Percentiles rank a stretch among this genome's conserved stretches.
Evolutionary conservation across 1,284 basidiomycete species (phyloP).

Genomic region (Moesziomyces parantarcticus): DNA sequence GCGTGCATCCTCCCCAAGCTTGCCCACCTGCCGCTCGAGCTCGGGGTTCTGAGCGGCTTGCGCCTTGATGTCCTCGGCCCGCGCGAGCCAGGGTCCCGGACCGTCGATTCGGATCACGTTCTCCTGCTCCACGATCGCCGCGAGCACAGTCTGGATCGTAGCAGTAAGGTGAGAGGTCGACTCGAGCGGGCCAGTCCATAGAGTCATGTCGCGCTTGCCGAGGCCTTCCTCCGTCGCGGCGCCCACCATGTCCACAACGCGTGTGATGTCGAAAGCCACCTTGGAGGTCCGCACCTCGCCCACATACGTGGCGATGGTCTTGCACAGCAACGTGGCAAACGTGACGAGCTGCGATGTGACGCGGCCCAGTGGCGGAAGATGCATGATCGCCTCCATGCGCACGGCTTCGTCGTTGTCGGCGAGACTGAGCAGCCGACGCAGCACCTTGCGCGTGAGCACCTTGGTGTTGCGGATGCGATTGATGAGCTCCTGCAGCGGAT

Average conservation of each 20-base stretch:
- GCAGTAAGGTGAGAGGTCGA: slow-evolving; percentile 41
- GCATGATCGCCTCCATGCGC: slow-evolving; percentile 51
- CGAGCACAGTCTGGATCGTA: slow-evolving; percentile 52
- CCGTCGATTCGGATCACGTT: slow-evolving; percentile 61
- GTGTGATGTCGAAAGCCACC: slow-evolving; percentile 38
- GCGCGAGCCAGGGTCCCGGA: slow-evolving; percentile 79
- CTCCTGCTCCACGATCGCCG: slow-evolving; percentile 54
- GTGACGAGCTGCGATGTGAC: slow-evolving; percentile 57
- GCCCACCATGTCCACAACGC: slow-evolving; percentile 32
- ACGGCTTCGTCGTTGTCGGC: slow-evolving; percentile 60
- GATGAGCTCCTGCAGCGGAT: slow-evolving; percentile 56
- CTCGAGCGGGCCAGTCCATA: slow-evolving; percentile 41
- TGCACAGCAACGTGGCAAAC: slow-evolving; percentile 50
- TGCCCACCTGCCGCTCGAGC: slow-evolving; percentile 85
- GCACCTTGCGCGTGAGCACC: slow-evolving; percentile 60
- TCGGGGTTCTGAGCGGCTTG: slow-evolving; percentile 86
- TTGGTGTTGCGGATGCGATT: slow-evolving; percentile 56
- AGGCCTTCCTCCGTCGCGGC: slow-evolving; percentile 54
- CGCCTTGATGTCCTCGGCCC: slow-evolving; percentile 88
- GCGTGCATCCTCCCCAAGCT: slow-evolving; percentile 88
- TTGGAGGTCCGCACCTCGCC: slow-evolving; percentile 49
- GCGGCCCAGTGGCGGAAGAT: slow-evolving; percentile 56
- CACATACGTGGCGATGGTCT: slow-evolving; percentile 38
- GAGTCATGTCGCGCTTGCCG: slow-evolving; percentile 28
- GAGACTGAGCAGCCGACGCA: slow-evolving; percentile 57